Evolutionary conservation across 108 stramenopile species (phyloP).

Genomic region (Mediolabrus comicus): DNA sequence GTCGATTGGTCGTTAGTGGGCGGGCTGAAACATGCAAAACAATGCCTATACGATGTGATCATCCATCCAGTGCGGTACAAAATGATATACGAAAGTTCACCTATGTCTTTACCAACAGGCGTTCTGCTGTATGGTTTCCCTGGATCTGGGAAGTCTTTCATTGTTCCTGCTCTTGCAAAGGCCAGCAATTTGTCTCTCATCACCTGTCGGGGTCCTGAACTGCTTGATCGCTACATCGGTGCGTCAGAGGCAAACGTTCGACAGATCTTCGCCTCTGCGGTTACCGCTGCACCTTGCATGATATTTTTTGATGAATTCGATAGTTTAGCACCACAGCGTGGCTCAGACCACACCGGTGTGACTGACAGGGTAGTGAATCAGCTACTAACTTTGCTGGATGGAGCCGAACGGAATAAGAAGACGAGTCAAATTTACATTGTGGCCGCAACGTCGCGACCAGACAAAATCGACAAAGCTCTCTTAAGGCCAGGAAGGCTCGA

Average conservation of each 20-base stretch:
- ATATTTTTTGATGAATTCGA: constrained; percentile 98
- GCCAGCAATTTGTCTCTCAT: constrained; percentile 84
- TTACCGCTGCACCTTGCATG: constrained; percentile 86
- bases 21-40: constrained; percentile 71
- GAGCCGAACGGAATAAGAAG: constrained; percentile 48
- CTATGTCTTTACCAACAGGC: constrained; percentile 70
- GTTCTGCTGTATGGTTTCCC: constrained; percentile 76
- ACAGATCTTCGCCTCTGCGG: constrained; percentile 86
- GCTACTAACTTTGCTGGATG: constrained; percentile 96
- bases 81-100: constrained; percentile 63
- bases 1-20: constrained; percentile 69
- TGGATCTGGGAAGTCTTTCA: constrained; percentile 80
- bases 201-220: constrained; percentile 91
- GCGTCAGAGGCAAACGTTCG: constrained; percentile 96
- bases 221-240: constrained; percentile 98
- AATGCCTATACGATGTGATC: constrained; percentile 54
- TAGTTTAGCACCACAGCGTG: constrained; percentile 90
- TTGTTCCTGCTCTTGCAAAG: constrained; percentile 89
- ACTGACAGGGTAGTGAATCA: constrained; percentile 98
- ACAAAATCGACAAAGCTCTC: constrained; percentile 94
- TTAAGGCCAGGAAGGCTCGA: constrained; percentile 94
- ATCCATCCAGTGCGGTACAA: constrained; percentile 71
- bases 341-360: constrained; percentile 95
- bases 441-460: constrained; percentile 92
- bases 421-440: constrained; percentile 81